phyloP scores from a whole-genome alignment of 2,329 filamentous ascomycete genomes.

The Colletotrichum chlorophyti region DNA sequence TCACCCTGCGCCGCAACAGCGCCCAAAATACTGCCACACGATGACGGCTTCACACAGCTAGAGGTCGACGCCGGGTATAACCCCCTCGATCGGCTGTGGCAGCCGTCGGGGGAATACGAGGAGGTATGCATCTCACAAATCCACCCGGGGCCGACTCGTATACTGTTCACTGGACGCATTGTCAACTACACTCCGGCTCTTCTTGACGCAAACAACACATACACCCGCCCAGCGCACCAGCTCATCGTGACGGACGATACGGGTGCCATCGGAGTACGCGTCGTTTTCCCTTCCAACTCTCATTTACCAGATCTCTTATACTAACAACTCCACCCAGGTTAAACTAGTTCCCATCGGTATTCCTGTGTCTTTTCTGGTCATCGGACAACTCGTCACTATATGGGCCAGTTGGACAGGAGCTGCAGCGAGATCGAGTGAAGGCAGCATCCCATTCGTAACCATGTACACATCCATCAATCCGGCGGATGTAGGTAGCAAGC shows the following conservation, averaged over 20 bases:
- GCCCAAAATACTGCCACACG: slow-evolving; percentile 29
- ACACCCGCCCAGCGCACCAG: slow-evolving; percentile 53
- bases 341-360: slow-evolving; percentile 52
- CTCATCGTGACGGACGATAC: slow-evolving; percentile 63
- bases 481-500: slow-evolving; percentile 55
- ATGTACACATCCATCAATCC: slow-evolving; percentile 64
- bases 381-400: slow-evolving; percentile 62
- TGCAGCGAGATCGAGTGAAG: slow-evolving; percentile 41
- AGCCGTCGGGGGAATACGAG: slow-evolving; percentile 53
- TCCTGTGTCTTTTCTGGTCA: slow-evolving; percentile 31
- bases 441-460: slow-evolving; percentile 47
- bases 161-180: slow-evolving; percentile 61
- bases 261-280: slow-evolving; percentile 53
- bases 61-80: slow-evolving; percentile 49
- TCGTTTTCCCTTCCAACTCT: slow-evolving; percentile 32
- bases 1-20: background rate
- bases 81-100: slow-evolving; percentile 44
- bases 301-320: slow-evolving; percentile 6
- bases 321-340: slow-evolving; percentile 42
- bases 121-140: slow-evolving; percentile 54
- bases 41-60: slow-evolving; percentile 60
- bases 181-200: slow-evolving; percentile 58
- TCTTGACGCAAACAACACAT: slow-evolving; percentile 42
- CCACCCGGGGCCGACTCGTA: slow-evolving; percentile 53
- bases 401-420: slow-evolving; percentile 64